Conservation (phyloP, 1,139 yeast genomes). For the Yamadazyma epiphylla region DNA sequence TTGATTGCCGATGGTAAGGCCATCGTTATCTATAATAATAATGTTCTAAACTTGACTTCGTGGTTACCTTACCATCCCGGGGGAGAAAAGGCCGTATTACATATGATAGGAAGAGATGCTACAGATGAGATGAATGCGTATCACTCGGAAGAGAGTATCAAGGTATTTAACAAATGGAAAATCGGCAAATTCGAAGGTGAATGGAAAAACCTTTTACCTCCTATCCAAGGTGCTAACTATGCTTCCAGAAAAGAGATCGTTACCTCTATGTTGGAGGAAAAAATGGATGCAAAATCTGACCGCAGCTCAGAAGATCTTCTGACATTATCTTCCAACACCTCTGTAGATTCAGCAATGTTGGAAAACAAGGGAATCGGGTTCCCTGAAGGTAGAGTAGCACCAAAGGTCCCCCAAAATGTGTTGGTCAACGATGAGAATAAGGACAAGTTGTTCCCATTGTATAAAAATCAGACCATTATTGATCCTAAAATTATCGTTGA, state of each 20-base stretch:
- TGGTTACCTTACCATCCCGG: constrained; percentile 86
- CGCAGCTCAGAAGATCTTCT: constrained; percentile 11
- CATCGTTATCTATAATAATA: constrained; percentile 60
- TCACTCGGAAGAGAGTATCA: constrained; percentile 59
- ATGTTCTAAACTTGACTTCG: constrained; percentile 59
- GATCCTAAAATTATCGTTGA: constrained; percentile 55
- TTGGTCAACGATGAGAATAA: constrained; percentile 35
- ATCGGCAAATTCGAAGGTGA: constrained; percentile 59
- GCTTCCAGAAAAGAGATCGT: background rate
- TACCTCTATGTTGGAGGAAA: constrained; percentile 12
- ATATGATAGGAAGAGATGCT: constrained; percentile 86
- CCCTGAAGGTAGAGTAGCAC: constrained; percentile 34
- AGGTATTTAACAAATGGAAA: constrained; percentile 48
- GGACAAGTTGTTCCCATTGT: constrained; percentile 35
- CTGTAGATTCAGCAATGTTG: constrained; percentile 3
- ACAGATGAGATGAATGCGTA: constrained; percentile 87
- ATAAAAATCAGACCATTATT: constrained; percentile 33
- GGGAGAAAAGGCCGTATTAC: constrained; percentile 79
- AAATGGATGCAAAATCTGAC: constrained; percentile 15
- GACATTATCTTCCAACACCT: constrained; percentile 11
- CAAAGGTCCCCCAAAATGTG: constrained; percentile 49
- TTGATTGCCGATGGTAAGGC: constrained; percentile 65
- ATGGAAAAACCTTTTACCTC: constrained; percentile 80
- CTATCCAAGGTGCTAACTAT: constrained; percentile 79
- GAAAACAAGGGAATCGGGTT: constrained; percentile 23